Conservation (phyloP, 495 filamentous ascomycete species). For the Penicillium ochrochloron region DNA sequence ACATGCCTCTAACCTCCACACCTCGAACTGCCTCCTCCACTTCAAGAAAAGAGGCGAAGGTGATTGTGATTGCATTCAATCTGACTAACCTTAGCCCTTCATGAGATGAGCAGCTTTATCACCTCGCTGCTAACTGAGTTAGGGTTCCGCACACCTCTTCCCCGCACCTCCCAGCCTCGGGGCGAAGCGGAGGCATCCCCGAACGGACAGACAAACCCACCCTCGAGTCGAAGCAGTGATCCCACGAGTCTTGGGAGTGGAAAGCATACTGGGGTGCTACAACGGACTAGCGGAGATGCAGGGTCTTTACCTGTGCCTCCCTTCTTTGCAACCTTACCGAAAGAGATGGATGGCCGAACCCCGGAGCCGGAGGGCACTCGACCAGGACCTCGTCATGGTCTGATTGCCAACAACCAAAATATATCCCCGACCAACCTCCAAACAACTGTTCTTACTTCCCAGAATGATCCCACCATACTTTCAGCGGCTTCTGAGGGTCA, state of each 20-base stretch:
- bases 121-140: slow-evolving; percentile 77
- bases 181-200: slow-evolving; percentile 18
- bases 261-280: slow-evolving; percentile 21
- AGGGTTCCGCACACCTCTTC: slow-evolving; percentile 74
- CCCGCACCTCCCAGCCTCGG: slow-evolving; percentile 52
- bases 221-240: slow-evolving; percentile 16
- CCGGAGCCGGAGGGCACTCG: slow-evolving; percentile 26
- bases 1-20: slow-evolving; percentile 27
- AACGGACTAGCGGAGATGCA: slow-evolving; percentile 27
- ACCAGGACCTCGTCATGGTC: slow-evolving; percentile 16
- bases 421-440: neutral
- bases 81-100: slow-evolving; percentile 32
- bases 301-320: slow-evolving; percentile 32
- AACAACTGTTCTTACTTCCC: neutral
- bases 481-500: neutral
- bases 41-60: slow-evolving; percentile 1
- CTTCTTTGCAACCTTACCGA: slow-evolving; percentile 33
- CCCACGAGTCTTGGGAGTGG: slow-evolving; percentile 13
- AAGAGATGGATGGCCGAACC: slow-evolving; percentile 37
- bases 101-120: slow-evolving; percentile 84
- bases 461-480: neutral
- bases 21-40: neutral
- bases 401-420: slow-evolving; percentile 6
- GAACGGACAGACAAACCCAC: slow-evolving; percentile 25
- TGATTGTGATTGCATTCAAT: slow-evolving; percentile 25